Evolutionary conservation across 73 alveolate species (phyloP).

Genomic region (Symbiodinium natans): DNA sequence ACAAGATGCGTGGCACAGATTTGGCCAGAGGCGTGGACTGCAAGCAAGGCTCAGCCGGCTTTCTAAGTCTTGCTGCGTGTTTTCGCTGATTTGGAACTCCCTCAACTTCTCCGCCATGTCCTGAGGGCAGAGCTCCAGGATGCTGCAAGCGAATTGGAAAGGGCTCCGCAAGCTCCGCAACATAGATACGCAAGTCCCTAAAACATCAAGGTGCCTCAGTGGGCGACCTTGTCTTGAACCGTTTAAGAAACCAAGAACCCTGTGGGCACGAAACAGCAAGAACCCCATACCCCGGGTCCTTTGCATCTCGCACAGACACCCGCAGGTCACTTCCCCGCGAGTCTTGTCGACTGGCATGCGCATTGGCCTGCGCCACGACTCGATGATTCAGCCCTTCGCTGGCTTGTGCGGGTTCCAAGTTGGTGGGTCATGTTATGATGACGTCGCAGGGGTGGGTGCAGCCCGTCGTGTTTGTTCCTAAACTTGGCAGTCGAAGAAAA

Average conservation of each 20-base stretch:
- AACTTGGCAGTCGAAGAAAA: no score
- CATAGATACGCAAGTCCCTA: no score
- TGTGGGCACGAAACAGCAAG: no score
- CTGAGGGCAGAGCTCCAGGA: background rate
- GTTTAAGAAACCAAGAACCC: no score
- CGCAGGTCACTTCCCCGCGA: background rate
- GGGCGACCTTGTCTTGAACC: no score
- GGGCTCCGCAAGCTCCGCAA: no score
- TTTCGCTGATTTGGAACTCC: slow-evolving; percentile 42
- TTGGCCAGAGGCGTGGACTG: no score
- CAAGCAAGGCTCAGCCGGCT: slow-evolving; percentile 4
- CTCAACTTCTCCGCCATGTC: slow-evolving; percentile 53
- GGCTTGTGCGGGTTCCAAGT: background rate
- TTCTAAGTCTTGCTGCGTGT: slow-evolving; percentile 38
- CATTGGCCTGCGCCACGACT: background rate
- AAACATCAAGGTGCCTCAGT: no score
- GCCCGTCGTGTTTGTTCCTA: no score
- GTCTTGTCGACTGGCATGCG: background rate
- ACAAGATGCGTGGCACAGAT: no score
- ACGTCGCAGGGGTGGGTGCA: background rate
- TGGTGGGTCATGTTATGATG: background rate
- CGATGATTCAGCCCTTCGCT: no score
- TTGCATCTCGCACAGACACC: slow-evolving; percentile 20
- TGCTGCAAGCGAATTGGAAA: no score
- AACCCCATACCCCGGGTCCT: background rate